Evolutionary conservation across 2,329 filamentous ascomycete genomes (phyloP).

Genomic region (Cytospora schulzeri): DNA sequence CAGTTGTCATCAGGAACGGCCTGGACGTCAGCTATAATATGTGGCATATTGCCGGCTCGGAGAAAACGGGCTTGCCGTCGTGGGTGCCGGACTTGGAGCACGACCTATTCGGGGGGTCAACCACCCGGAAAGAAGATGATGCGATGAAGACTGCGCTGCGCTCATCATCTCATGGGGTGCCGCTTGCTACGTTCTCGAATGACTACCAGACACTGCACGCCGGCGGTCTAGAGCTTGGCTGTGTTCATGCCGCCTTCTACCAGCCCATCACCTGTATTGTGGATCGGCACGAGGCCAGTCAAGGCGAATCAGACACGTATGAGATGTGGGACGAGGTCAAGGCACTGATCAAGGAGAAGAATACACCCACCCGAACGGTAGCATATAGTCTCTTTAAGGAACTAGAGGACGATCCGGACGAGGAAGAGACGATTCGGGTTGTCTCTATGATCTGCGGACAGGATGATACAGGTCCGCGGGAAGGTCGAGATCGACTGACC

Average conservation of each 20-base stretch:
- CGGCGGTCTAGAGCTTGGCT: slow-evolving; percentile 10
- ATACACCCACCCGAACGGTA: background rate
- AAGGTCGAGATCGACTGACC: background rate
- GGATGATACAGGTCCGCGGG: background rate
- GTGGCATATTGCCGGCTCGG: background rate
- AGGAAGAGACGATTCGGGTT: background rate
- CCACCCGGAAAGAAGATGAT: background rate
- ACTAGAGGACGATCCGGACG: background rate
- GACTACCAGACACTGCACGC: slow-evolving; percentile 3
- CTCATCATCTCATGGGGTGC: background rate
- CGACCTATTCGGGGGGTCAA: background rate
- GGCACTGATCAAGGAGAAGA: background rate
- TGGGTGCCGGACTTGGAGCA: slow-evolving; percentile 7
- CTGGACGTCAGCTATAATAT: background rate
- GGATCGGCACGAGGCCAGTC: background rate
- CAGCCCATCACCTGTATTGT: background rate
- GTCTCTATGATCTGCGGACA: slow-evolving; percentile 4
- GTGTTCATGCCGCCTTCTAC: background rate
- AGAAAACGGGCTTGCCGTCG: slow-evolving; percentile 3
- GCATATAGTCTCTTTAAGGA: background rate
- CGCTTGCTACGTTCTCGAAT: background rate
- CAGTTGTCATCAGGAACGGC: background rate
- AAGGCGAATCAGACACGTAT: background rate
- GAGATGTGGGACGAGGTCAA: background rate
- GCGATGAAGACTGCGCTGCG: background rate